Conservation (phyloP, 345 rosid species). For the Rhodomyrtus tomentosa region DNA sequence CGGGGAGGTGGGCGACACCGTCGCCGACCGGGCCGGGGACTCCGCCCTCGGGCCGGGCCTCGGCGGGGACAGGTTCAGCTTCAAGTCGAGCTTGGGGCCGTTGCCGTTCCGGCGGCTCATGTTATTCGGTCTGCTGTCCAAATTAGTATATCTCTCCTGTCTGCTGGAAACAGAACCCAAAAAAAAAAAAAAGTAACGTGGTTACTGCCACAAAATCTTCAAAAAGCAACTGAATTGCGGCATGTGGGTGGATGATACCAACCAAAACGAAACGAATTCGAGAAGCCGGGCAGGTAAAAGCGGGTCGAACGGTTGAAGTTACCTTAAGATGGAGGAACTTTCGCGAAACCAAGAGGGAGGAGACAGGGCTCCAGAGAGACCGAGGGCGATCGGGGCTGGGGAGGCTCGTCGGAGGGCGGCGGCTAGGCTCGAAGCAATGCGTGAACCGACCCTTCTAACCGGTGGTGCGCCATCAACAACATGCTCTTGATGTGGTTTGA, state of each 20-base stretch:
- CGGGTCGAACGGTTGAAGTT: neutral
- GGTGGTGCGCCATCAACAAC: neutral
- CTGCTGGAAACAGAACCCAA: neutral
- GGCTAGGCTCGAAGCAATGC: slow-evolving; percentile 4
- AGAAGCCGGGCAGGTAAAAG: neutral
- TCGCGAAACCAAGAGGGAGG: slow-evolving; percentile 8
- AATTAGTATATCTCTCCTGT: neutral
- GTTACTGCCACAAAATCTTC: neutral
- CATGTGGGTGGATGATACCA: neutral
- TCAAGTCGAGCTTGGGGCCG: slow-evolving; percentile 70
- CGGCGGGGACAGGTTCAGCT: slow-evolving; percentile 83
- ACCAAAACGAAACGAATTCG: neutral
- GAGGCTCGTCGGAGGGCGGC: neutral
- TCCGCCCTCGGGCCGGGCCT: slow-evolving; percentile 33
- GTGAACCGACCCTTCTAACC: neutral
- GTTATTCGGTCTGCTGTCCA: neutral
- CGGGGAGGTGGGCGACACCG: slow-evolving; percentile 71
- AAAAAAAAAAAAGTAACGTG: neutral
- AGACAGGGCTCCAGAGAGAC: slow-evolving; percentile 4
- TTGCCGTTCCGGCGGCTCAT: slow-evolving; percentile 73
- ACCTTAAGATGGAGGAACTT: slow-evolving; percentile 9
- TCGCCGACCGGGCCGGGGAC: slow-evolving; percentile 53
- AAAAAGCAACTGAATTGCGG: neutral
- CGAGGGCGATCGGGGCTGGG: neutral
- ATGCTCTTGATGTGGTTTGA: slow-evolving; percentile 10